Evolutionary conservation across 805 yeast species (phyloP).

Genomic region (Candida coquimbonensis): DNA sequence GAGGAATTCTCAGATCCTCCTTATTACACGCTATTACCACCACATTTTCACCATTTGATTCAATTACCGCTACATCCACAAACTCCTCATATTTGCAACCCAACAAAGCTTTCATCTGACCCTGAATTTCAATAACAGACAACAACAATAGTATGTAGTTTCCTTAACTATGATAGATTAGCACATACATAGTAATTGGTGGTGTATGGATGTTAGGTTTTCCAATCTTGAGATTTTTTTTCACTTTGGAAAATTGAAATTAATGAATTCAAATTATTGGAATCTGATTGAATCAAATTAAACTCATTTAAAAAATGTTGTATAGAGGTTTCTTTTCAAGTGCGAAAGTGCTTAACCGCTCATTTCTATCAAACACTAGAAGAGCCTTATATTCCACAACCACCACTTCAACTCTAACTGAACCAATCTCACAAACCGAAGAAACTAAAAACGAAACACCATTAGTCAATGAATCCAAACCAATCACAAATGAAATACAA

Average conservation of each 20-base stretch:
- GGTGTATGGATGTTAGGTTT: conserved; percentile 8
- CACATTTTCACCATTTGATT: background rate
- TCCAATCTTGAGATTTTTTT: background rate
- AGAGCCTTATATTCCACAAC: conserved; percentile 11
- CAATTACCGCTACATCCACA: conserved; percentile 2
- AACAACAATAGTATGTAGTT: too few species aligned
- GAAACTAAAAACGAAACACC: background rate
- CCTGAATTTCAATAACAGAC: too few species aligned
- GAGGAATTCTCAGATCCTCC: background rate
- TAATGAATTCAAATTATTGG: background rate
- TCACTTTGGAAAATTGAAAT: background rate
- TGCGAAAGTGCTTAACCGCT: conserved; percentile 7
- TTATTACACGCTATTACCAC: background rate
- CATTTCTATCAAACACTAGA: conserved; percentile 1
- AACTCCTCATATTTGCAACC: background rate
- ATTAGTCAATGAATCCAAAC: background rate
- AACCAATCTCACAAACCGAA: conserved; percentile 4
- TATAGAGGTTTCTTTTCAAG: conserved; percentile 4
- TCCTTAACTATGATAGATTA: too few species aligned
- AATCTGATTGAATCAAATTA: too few species aligned
- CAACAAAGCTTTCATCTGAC: background rate
- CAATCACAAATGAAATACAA: background rate
- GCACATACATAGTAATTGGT: background rate
- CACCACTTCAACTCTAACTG: conserved; percentile 4
- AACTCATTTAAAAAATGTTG: conserved; percentile 1